Evolutionary conservation across 768 basidiomycete genomes (phyloP), one percentile per base, ranked within the genome.

Genomic region (Agrocybe pediades): DNA sequence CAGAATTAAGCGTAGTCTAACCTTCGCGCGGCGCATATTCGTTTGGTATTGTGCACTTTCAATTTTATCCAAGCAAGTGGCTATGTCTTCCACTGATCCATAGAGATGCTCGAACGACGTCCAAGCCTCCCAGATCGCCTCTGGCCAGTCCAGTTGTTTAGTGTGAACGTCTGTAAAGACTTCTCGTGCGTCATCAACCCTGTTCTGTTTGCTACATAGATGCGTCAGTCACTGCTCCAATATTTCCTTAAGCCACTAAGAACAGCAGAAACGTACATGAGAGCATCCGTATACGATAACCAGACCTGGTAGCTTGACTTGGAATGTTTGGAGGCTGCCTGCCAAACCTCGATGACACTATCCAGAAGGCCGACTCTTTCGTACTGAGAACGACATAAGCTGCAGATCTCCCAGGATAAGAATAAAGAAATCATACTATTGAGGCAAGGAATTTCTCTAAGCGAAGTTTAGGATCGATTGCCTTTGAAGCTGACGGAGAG

Each of bases 71-170:
- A 88, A 65, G 39, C 82, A 82, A 9, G 73, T 71, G 33, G 91
- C 84, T 24, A 92, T 74, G 30, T 85, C 82, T 24, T 81, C 74
- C 13, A 92, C 74, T 20, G 83, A 79, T 0, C 96, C 96, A 62
- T 94, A 79, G 3, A 89, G 71, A 58, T 92, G 83, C 66, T 98
- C 96, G 62, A 98, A 97, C n/a, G 79, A 71, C 16, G 87, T 64
- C 90, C 92, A 96, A 1, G 90, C 87, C 51, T 95, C 92, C 86
- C 92, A 96, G 7, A 98, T 74, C 9, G 87, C 89, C 68, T 99
- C 96, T 0, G 97, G 95, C 88, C 95, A 98, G 69, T 99, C 96
- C 33, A 98, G 62, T 46, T 87, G 83, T 66, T 88, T 89, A 41
- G 76, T 74, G 24, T 85, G 80, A 3, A 90, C 75, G 54, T 86